These are phyloP conservation scores for Monosporascus ibericus DNA, from an alignment of 2,329 filamentous ascomycete species.

Conservation along the genomic window DNA sequence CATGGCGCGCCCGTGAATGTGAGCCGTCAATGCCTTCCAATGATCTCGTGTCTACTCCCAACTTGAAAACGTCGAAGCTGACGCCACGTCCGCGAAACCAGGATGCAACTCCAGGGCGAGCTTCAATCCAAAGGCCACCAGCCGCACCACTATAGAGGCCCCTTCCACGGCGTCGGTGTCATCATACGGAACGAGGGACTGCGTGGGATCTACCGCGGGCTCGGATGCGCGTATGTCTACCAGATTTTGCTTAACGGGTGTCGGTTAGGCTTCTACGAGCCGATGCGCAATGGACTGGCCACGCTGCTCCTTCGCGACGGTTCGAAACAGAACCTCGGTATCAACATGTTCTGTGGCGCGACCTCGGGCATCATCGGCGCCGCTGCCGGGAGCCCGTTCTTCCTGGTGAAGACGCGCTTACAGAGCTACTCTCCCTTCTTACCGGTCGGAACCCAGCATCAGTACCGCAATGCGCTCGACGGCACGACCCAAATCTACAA, in stretches of 20 bases:
- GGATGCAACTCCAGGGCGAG: slow-evolving; percentile 94
- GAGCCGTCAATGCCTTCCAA: too few relatives aligned
- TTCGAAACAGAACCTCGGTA: slow-evolving; percentile 72
- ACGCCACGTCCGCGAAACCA: slow-evolving; percentile 27
- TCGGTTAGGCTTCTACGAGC: slow-evolving; percentile 95
- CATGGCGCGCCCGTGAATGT: too few relatives aligned
- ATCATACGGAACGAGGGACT: slow-evolving; percentile 89
- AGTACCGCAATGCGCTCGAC: slow-evolving; percentile 79
- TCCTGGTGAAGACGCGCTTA: slow-evolving; percentile 92
- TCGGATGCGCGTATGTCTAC: slow-evolving; percentile 92
- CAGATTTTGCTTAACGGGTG: slow-evolving; percentile 96
- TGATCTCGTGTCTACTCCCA: too few relatives aligned
- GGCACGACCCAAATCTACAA: slow-evolving; percentile 75
- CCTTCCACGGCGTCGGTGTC: slow-evolving; percentile 83
- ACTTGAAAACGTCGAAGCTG: slow-evolving; percentile 1
- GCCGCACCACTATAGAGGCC: slow-evolving; percentile 82
- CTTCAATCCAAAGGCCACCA: slow-evolving; percentile 81
- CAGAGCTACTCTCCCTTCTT: slow-evolving; percentile 91
- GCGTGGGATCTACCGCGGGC: slow-evolving; percentile 76
- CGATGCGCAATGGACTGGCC: slow-evolving; percentile 69
- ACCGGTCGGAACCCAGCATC: slow-evolving; percentile 94
- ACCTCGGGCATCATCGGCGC: slow-evolving; percentile 85
- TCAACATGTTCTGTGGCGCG: slow-evolving; percentile 93
- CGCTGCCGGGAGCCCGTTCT: slow-evolving; percentile 90
- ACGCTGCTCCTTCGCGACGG: slow-evolving; percentile 64